Evolutionary conservation across 371 early-diverging fungal species (phyloP), one percentile per base, ranked within the genome.

Genomic region (Mortierella polycephala): DNA sequence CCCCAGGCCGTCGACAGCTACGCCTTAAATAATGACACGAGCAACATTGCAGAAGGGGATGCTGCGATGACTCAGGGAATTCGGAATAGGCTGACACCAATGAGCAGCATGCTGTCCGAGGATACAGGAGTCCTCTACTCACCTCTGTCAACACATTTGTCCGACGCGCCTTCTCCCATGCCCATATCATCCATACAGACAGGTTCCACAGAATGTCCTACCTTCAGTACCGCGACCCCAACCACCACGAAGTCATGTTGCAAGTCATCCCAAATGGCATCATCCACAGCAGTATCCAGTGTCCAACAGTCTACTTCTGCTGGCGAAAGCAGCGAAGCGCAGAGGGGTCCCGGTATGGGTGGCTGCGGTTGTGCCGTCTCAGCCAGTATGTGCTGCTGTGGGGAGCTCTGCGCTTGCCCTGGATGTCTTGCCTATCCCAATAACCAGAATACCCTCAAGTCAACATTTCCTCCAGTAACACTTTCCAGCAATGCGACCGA

Each of bases 361-460:
- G 80, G 80, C 2, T 79, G 80, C 39, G 80, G 80, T 0, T 79
- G 80, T 58, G 68, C 72, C 53, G 57, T 79, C 23, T 69, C 80
- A 0, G 56, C 79, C 10, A 79, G 53, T 54, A 79, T 79, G 80
- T 79, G 80, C 37, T 79, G 80, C 54, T 79, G 80, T 60, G 80
- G 80, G 7, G 80, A 79, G 51, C 40, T 72, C 11, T 79, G 80
- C 52, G 80, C 80, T 7, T 79, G 80, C 37, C 80, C 80, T n/a
- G 80, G 80, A 45, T 79, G 80, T 39, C 73, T 79, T 23, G 73
- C 80, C 42, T 79, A 69, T 21, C 80, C 80, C 16, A 73, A 62
- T 64, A 79, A 79, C 62, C 70, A 70, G n/a, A 23, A 51, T 39
- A 41, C 58, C 2, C 42, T 61, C 14, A 13, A 45, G 8, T 8